Evolutionary conservation across 345 rosid species (phyloP), one percentile per base, ranked within the genome.

Genomic region (Syzygium aqueum): DNA sequence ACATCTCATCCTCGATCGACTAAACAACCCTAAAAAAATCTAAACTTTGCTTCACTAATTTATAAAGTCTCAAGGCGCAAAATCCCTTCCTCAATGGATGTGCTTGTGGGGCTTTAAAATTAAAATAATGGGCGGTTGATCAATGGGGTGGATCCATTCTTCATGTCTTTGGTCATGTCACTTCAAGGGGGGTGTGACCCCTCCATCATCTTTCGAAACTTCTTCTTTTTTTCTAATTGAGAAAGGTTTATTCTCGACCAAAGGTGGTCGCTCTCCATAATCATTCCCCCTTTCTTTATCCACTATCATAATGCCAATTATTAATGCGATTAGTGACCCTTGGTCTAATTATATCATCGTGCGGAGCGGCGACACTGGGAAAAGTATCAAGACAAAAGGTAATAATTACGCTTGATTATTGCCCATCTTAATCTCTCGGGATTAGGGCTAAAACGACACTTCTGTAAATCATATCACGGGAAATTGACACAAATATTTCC

Each of bases 221-320:
- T 85, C 87, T 22, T 0, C 56, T 61, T 87, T 87, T 87, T 50
- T 87, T 37, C 22, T 56, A n/a, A 56, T 86, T 73, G 65, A 40
- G 77, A 16, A 87, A 61, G 56, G 51, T 50, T 80, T 57, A 85
- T 87, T 88, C 89, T 67, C 85, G 50, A 56, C 77, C 53, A 50
- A 33, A 21, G 57, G 43, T 49, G 25, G 88, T 90, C 85, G 91
- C 88, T 88, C 86, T 89, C 89, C 43, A 49, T 86, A 90, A 91
- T 91, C 90, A 89, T 89, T 88, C 78, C 61, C 63, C 56, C 85
- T 40, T 61, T 53, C 61, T 52, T 85, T 89, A 73, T 73, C 80
- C 46, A 73, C 80, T 87, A 84, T 51, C 43, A 51, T 84, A 37
- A 52, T 84, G 49, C 80, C 80, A 33, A 73, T 73, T 73, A 73